Base-by-base conservation (phyloP, 2,329 filamentous ascomycete species). In the Beauveria brongniartii region DNA sequence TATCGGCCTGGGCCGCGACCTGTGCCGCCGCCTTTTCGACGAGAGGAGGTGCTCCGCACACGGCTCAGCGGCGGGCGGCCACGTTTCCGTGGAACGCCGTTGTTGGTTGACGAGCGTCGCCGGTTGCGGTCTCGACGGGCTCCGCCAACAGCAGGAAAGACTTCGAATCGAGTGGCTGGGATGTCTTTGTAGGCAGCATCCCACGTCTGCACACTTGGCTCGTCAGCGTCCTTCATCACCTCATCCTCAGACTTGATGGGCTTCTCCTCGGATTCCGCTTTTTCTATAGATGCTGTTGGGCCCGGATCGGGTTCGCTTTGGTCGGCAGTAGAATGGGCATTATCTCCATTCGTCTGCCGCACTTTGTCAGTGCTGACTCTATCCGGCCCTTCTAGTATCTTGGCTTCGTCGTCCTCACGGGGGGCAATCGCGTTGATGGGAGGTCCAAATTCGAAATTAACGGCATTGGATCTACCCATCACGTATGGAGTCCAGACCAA, bases 401-500 rank as follows among this genome's bases (percentile, higher is more conserved):
- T 75, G 12, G 72, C 72, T 62, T 83, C 83, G 7, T 88, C 85
- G 24, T 91, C 92, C 63, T 95, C 92, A 41, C 93, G 85, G 5
- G 89, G 91, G 14, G 93, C 93, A 59, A 97, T 90, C 1, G 93
- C 89, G 65, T 91, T 92, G 61, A 97, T 78, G 7, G 88, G 82
- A 6, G 90, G 90, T 6, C 87, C 90, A 55, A 92, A 83, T 69
- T 96, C 91, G 67, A 94, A 93, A 68, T 91, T 90, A 4, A 88
- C 88, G 41, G 89, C 85, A 66, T 89, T 92, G 72, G 84, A 88
- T 64, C 91, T 86, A 28, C 94, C 93, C 92, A 97, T 97, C 47
- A 97, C 87, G 71, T 96, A 99, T 0, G 94, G 94, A 16, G 92
- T 97, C 94, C 94, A 99, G 12, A 92, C 88, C 28, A 99, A 80